A percentile compares a stretch with the other conserved stretches of the same genome.
Conservation (phyloP, 257 asterid species). For the Leonotis leonurus region DNA sequence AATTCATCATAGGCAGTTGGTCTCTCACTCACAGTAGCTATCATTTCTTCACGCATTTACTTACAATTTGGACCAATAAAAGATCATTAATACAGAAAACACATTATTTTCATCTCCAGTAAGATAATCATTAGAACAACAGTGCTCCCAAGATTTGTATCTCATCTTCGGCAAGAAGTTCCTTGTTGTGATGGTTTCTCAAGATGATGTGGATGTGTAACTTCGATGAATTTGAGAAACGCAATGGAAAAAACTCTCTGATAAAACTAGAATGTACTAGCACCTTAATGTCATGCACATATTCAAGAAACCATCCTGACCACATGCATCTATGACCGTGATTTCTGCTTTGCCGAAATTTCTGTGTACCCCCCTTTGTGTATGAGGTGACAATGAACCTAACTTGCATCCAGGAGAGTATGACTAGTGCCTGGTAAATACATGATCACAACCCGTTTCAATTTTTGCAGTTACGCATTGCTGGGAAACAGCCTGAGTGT, state of each 20-base stretch:
- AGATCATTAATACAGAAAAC: not conserved
- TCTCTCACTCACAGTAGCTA: not conserved
- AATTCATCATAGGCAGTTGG: not conserved
- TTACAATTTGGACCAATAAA: not conserved
- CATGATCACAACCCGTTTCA: not conserved
- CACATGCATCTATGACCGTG: not conserved
- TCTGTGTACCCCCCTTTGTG: not conserved
- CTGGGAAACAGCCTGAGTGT: conserved; percentile 84
- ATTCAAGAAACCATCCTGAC: not conserved
- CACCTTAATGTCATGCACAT: not conserved
- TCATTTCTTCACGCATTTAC: not conserved
- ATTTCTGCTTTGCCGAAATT: too few relatives aligned
- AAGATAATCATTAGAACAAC: not conserved
- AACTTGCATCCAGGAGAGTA: not conserved
- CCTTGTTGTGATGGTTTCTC: not conserved
- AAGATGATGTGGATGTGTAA: not conserved
- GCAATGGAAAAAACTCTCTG: not conserved
- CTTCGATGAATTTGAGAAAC: not conserved
- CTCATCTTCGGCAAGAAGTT: not conserved
- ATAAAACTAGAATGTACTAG: not conserved
- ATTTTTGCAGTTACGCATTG: conserved; percentile 68
- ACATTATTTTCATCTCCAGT: not conserved
- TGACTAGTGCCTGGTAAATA: not conserved
- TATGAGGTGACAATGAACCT: not conserved
- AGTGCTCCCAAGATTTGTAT: not conserved